phyloP scores from a whole-genome alignment of 306 rosid genomes.

The Cajanus cajan region DNA sequence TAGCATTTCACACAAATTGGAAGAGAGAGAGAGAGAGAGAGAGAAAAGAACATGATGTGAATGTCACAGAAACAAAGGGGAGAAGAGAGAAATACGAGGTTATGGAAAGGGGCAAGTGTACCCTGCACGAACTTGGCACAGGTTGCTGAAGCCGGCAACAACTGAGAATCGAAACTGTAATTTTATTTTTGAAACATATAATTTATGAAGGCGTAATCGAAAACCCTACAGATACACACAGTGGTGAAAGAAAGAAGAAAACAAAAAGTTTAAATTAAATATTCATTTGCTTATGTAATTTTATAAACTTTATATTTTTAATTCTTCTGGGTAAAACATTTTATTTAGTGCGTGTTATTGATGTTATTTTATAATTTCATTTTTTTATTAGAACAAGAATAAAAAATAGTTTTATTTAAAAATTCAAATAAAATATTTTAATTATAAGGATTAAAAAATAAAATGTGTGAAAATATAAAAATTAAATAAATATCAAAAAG shows the following conservation, averaged over 20 bases:
- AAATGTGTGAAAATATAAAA: no score
- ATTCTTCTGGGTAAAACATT: no score
- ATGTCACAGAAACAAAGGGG: not conserved
- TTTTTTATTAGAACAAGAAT: no score
- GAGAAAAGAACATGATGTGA: slow-evolving; percentile 4
- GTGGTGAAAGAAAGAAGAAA: not conserved
- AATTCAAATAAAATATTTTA: no score
- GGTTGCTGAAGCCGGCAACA: not conserved
- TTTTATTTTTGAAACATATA: not conserved
- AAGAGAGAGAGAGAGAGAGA: not conserved
- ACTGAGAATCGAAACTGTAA: not conserved
- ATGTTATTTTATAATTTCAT: no score
- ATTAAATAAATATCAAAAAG: no score
- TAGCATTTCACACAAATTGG: not conserved
- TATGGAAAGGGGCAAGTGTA: not conserved
- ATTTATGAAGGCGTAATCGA: not conserved
- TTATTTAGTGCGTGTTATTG: no score
- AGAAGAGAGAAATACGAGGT: not conserved
- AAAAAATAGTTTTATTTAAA: no score
- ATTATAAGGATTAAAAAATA: no score
- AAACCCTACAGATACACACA: not conserved
- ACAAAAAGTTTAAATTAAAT: not conserved
- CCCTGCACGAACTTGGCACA: not conserved
- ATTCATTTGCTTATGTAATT: no score
- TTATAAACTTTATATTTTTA: no score